Conservation (phyloP, 495 filamentous ascomycete genomes). For the Aspergillus leporis region DNA sequence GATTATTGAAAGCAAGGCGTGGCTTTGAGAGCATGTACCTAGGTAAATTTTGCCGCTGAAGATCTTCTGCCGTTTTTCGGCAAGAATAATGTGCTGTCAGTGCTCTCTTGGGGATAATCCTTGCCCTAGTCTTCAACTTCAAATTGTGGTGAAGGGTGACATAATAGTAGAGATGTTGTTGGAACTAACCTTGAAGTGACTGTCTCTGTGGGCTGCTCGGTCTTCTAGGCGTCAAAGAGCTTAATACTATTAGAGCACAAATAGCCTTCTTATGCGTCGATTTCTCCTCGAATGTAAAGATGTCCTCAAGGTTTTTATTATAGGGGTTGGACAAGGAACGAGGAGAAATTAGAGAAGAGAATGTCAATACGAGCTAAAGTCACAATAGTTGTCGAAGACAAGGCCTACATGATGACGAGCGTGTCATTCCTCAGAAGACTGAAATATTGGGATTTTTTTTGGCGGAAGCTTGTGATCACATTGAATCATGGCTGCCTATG, state of each 20-base stretch:
- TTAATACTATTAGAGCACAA: too few species aligned
- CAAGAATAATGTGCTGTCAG: neutral
- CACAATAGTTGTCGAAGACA: too few species aligned
- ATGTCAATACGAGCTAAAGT: neutral
- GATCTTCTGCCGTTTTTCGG: neutral
- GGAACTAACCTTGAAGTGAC: neutral
- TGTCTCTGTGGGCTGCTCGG: neutral
- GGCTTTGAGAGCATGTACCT: neutral
- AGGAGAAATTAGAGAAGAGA: neutral
- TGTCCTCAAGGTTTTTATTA: too few species aligned
- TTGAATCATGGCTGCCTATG: constrained; percentile 21
- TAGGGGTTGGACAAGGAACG: neutral
- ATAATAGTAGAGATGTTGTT: neutral
- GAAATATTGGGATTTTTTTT: neutral
- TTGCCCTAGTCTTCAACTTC: neutral
- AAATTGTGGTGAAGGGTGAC: neutral
- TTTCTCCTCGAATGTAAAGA: too few species aligned
- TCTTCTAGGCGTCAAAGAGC: neutral
- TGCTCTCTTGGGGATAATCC: neutral
- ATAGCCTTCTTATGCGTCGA: too few species aligned
- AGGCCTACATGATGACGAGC: neutral
- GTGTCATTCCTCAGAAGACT: neutral
- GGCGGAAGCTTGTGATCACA: constrained; percentile 9
- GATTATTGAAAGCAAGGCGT: neutral
- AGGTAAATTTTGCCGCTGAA: neutral